These are phyloP conservation scores for Favolaschia claudopus DNA, from an alignment of 768 basidiomycete genomes.

Conservation along the genomic window DNA sequence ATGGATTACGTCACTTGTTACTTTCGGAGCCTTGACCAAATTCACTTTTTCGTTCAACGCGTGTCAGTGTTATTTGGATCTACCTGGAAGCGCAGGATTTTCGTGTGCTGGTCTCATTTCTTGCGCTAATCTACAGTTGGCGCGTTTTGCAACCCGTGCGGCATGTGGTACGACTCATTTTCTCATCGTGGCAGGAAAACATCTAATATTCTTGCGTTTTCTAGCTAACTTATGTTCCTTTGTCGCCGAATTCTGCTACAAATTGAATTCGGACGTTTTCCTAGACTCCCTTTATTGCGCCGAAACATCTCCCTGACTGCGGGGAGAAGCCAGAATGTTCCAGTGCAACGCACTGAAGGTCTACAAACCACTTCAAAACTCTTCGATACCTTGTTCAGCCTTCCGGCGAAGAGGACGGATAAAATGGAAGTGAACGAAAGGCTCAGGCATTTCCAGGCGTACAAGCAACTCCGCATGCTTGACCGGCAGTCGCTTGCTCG, in stretches of 20 bases:
- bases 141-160: conserved; percentile 40
- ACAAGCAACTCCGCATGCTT: conserved; percentile 18
- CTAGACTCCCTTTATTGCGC: conserved; percentile 20
- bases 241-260: conserved; percentile 66
- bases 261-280: conserved; percentile 46
- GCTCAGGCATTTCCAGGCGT: conserved; percentile 13
- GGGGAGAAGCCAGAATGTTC: neutral
- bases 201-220: conserved; percentile 1
- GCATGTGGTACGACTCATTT: conserved; percentile 60
- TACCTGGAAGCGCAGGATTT: too few species aligned
- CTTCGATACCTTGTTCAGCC: neutral
- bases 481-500: conserved; percentile 14
- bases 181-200: neutral
- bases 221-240: conserved; percentile 78
- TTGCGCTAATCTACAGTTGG: conserved; percentile 2
- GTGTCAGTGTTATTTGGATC: too few species aligned
- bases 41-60: too few species aligned
- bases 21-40: too few species aligned
- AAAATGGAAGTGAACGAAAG: neutral
- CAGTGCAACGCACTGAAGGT: neutral
- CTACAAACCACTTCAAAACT: neutral
- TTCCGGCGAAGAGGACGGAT: conserved; percentile 4
- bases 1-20: too few species aligned
- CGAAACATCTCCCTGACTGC: conserved; percentile 32
- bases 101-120: too few species aligned